Evolutionary conservation across 768 basidiomycete species (phyloP), one percentile per base, ranked within the genome.

Genomic region (Kwoniella sp.): DNA sequence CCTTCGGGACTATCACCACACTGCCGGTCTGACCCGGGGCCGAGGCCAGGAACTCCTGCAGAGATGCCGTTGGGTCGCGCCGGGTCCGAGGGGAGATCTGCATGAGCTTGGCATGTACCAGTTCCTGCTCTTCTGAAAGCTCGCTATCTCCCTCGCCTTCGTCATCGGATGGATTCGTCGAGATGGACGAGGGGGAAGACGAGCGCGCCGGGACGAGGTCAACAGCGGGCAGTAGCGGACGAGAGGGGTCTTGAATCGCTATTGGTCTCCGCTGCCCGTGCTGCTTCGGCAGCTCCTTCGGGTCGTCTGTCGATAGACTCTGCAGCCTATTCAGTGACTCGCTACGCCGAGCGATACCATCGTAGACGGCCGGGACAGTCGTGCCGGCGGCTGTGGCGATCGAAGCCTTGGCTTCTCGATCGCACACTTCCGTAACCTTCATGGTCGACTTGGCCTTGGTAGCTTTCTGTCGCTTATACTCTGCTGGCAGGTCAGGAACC

Each of bases 401-500:
- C n/a, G n/a, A n/a, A n/a, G n/a, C n/a, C n/a, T n/a, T n/a, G n/a
- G n/a, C n/a, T n/a, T n/a, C n/a, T n/a, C n/a, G n/a, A n/a, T n/a
- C n/a, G n/a, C n/a, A n/a, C n/a, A n/a, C n/a, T n/a, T n/a, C n/a
- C n/a, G n/a, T n/a, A n/a, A n/a, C n/a, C 8, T 46, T 15, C 27
- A 40, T 36, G 23, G 15, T 37, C 26, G 26, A 56, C 41, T 22
- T 41, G 26, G 19, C 47, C 34, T 36, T 47, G 17, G 23, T 23
- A 23, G 25, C 42, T 20, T 50, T 45, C 29, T 46, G 40, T 33
- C 26, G n/a, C 37, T 46, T 54, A 28, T 57, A 67, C 20, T 39
- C 50, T 26, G 46, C 60, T 12, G 66, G 66, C 44, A 68, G 25
- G 15, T 52, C 60, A 22, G 67, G 67, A 2, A 69, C 61, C 19